Evolutionary conservation across 2,329 filamentous ascomycete species (phyloP), one percentile per base, ranked within the genome.

Genomic region (Biscogniauxia marginata): DNA sequence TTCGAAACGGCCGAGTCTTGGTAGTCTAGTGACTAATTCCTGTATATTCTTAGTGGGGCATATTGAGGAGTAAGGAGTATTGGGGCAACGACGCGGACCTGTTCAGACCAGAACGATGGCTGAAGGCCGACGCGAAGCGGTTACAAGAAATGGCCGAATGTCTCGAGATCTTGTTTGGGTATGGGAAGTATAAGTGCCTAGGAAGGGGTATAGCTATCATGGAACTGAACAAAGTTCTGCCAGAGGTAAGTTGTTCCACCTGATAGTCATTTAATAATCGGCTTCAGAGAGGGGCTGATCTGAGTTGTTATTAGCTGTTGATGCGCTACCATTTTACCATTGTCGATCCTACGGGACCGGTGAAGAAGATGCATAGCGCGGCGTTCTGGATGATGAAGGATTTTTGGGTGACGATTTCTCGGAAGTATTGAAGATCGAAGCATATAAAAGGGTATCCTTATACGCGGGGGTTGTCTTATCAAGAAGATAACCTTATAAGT

Each of bases 301-400:
- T 46, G 44, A 49, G 7, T 46, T 46, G 45, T 13, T n/a, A 34
- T 34, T 45, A 73, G 71, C 58, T 74, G 21, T 56, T 72, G 50
- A 66, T 68, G 51, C 63, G 66, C 20, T 74, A 69, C 23, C 70
- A 75, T 50, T 69, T 74, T 50, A 64, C 70, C 0, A 48, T 74
- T 0, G 45, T 73, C 3, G 69, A 74, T n/a, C 63, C 70, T 0
- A 68, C 72, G 45, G 59, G 51, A 3, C 70, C 71, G 3, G 72
- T 74, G 46, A 73, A 66, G 48, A 68, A 63, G 0, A 55, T 59
- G 56, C 65, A 68, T 8, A 66, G 70, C 1, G 73, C 71, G 0
- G 68, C 72, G 0, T 73, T 74, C 20, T 63, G 73, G 39, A 68
- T 73, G 51, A 71, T 71, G 4, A 67, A 67, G 1, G 71, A 73